Percentiles rank a stretch among this genome's conserved stretches.
These are phyloP conservation scores for Chaetoceros tenuissimus DNA, from an alignment of 108 stramenopile species.

Conservation along the genomic window DNA sequence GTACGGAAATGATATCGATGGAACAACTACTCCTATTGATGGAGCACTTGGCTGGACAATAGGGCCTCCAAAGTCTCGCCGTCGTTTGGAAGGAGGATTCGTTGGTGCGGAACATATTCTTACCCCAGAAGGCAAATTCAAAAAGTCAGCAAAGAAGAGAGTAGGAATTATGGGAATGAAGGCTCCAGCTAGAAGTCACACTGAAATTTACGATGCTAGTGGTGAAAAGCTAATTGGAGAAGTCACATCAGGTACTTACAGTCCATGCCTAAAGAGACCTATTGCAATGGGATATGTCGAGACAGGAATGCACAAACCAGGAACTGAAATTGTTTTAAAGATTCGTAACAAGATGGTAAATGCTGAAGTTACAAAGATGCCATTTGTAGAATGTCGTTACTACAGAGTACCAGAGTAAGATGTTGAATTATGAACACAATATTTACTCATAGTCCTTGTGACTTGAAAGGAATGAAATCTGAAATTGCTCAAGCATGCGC, in stretches of 20 bases:
- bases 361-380: constrained; percentile 91
- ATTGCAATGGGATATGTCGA: constrained; percentile 99
- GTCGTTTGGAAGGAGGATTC: constrained; percentile 90
- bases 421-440: too few species aligned
- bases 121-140: constrained; percentile 85
- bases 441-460: too few species aligned
- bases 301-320: constrained; percentile 60
- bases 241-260: constrained; percentile 92
- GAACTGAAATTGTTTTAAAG: constrained; percentile 78
- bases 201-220: constrained; percentile 85
- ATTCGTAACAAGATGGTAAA: constrained; percentile 90
- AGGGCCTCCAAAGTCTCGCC: constrained; percentile 79
- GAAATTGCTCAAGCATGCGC: too few species aligned
- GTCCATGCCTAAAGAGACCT: constrained; percentile 87
- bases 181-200: constrained; percentile 89
- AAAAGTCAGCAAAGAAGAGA: constrained; percentile 79
- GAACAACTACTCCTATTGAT: constrained; percentile 88
- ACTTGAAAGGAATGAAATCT: too few species aligned
- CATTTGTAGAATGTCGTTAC: constrained; percentile 92
- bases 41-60: constrained; percentile 93
- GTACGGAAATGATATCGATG: constrained; percentile 97
- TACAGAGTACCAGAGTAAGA: constrained; percentile 81
- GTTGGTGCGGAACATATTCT: constrained; percentile 89
- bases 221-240: constrained; percentile 85
- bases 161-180: constrained; percentile 96